Evolutionary conservation across 768 basidiomycete genomes (phyloP), one percentile per base, ranked within the genome.

Genomic region (Tylopilus cervinicoccineus): DNA sequence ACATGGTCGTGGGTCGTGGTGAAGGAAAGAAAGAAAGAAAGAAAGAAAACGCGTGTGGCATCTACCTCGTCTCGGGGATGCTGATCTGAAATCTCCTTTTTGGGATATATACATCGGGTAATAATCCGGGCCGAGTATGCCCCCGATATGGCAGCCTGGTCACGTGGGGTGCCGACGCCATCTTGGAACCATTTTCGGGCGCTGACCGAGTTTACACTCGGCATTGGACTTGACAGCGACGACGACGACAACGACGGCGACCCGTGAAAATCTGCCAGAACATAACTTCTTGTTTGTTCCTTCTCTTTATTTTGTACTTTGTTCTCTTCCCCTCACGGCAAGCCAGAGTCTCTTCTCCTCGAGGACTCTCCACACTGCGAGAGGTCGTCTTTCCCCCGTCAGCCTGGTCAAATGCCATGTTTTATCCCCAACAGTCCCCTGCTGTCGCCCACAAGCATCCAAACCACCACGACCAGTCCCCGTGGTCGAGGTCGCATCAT

Each of bases 351-450:
- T 46, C 47, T 44, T 53, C 47, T 53, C 33, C 38, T 11, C 33
- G 26, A 29, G 59, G 50, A 34, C 47, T 49, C 20, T 16, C 31
- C 44, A 27, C 23, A 17, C 45, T 36, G 22, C 43, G 40, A 45
- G 33, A 36, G 28, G 48, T 38, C 42, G 38, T 47, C 45, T 10
- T 43, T 43, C 23, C 48, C 37, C 43, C 42, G 38, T 47, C 48
- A 14, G 24, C 28, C 6, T 24, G 12, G 55, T 58, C 70, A 67
- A 67, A 76, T 76, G 76, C 75, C 53, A 90, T 90, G 86, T 90
- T 87, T 73, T 90, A 86, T 70, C 76, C 86, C 62, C 86, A 88
- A 65, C 86, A 87, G 68, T 88, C 88, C 56, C 87, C 88, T 63
- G 85, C 81, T 63, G 82, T 89, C 63, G 72, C 77, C 55, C 86